A percentile compares a stretch with the other conserved stretches of the same genome.
phyloP scores from a whole-genome alignment of 768 basidiomycete genomes.

The Russula sp. region DNA sequence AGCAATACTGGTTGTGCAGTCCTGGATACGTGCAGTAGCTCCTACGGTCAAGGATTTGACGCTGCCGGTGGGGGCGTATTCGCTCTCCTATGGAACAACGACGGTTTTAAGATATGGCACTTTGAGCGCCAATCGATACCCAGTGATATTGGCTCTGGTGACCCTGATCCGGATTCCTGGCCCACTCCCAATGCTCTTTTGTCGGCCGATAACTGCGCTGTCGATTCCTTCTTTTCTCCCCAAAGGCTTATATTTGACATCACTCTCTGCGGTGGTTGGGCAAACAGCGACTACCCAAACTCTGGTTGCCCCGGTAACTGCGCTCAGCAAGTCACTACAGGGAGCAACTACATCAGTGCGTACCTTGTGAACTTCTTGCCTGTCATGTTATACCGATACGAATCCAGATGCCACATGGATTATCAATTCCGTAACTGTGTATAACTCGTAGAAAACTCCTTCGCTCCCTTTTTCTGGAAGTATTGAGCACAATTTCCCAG shows the following conservation, averaged over 20 bases:
- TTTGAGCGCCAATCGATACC: constrained; percentile 21
- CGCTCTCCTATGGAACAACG: background rate
- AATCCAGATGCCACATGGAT: constrained; percentile 13
- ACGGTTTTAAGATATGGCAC: constrained; percentile 22
- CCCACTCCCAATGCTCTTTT: constrained; percentile 6
- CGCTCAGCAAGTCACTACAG: background rate
- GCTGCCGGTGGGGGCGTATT: background rate
- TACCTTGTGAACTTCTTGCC: background rate
- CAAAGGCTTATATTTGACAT: constrained; percentile 19
- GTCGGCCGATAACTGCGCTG: constrained; percentile 9
- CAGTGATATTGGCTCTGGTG: background rate
- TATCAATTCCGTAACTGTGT: constrained; percentile 20
- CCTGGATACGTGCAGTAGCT: background rate
- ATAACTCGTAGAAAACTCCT: background rate
- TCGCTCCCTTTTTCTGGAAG: background rate
- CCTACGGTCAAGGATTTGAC: background rate
- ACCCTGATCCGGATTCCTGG: constrained; percentile 17
- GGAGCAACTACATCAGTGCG: constrained; percentile 15
- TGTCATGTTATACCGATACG: background rate
- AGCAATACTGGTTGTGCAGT: constrained; percentile 15
- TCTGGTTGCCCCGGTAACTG: constrained; percentile 14
- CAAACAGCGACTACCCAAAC: background rate
- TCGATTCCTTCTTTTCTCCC: background rate
- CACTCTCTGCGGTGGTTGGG: constrained; percentile 19
- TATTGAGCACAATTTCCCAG: background rate